These are phyloP conservation scores for Salix purpurea DNA, from an alignment of 345 rosid genomes.

Conservation along the genomic window DNA sequence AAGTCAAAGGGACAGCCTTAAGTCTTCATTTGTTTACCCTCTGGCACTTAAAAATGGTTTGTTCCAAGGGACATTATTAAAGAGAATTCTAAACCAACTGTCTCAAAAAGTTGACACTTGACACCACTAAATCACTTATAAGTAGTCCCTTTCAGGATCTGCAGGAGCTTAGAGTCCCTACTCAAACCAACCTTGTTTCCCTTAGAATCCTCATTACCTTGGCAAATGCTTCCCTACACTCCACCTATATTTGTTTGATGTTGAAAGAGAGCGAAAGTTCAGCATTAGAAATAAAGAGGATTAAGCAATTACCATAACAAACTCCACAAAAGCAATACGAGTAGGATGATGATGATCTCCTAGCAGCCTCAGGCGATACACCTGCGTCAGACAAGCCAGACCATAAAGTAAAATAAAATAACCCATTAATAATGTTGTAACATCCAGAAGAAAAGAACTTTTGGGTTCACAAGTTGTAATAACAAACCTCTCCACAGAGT, in stretches of 20 bases:
- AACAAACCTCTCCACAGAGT: constrained; percentile 80
- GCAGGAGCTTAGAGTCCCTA: background rate
- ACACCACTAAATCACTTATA: background rate
- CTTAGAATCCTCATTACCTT: background rate
- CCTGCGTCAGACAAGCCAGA: constrained; percentile 37
- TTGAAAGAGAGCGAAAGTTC: background rate
- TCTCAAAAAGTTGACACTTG: background rate
- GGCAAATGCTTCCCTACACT: background rate
- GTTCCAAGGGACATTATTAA: background rate
- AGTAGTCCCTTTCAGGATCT: background rate
- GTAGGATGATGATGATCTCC: constrained; percentile 92
- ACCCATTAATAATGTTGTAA: background rate
- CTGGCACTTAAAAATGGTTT: background rate
- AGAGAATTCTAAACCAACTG: background rate
- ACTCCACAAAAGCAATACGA: constrained; percentile 95
- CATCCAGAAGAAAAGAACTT: background rate
- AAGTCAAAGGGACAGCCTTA: background rate
- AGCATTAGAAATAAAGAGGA: background rate
- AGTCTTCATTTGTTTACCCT: background rate
- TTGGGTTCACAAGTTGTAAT: background rate
- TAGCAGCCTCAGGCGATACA: constrained; percentile 83
- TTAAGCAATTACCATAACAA: constrained; percentile 47
- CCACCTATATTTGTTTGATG: background rate
- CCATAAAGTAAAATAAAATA: background rate
- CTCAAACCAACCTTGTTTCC: background rate